Base-by-base conservation (phyloP, 1,284 basidiomycete species). In the Mrakiaceae sp. region DNA sequence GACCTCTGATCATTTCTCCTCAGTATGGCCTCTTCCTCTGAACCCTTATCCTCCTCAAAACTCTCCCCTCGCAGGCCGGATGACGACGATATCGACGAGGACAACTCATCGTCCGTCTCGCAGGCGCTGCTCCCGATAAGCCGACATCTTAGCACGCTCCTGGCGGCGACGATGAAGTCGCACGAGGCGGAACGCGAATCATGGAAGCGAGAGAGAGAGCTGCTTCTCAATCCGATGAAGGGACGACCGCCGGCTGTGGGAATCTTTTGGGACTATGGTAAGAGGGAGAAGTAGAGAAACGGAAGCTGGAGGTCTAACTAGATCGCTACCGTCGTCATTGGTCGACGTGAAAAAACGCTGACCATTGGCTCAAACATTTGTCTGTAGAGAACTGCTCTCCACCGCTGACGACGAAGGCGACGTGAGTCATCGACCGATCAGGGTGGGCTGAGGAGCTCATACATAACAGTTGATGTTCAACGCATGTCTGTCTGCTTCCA, bases 241-340 rank as follows among this genome's bases (percentile, higher is more conserved):
- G 7, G 27, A 1, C 27, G 10, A 58, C 8, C 14, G 43, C 40
- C 40, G 27, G 52, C 61, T 8, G 61, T 63, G 3, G 61, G n/a
- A 1, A 54, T 53, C 59, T 65, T 65, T 44, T 65, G 64, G 64
- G 64, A 65, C 46, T 61, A 50, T 12, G 62, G 62, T 64, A 5
- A 6, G 62, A 7, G 61, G 3, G n/a, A 14, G 40, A 4, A n/a
- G 12, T 3, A 55, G 3, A 27, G 39, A 12, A 16, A 27, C 39
- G 11, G 11, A 44, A 40, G n/a, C n/a, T 12, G 44, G 27, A 12
- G 43, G 48, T 42, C 46, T 39, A 16, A 16, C 59, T 60, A 14
- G 14, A 9, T 27, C 48, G n/a, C 50, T 40, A 6, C 43, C 56
- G 8, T n/a, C n/a, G 27, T 44, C 49, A 10, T 39, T 12, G 5